These are phyloP conservation scores for Neurospora sp. DNA, from an alignment of 495 filamentous ascomycete genomes.

Conservation along the genomic window DNA sequence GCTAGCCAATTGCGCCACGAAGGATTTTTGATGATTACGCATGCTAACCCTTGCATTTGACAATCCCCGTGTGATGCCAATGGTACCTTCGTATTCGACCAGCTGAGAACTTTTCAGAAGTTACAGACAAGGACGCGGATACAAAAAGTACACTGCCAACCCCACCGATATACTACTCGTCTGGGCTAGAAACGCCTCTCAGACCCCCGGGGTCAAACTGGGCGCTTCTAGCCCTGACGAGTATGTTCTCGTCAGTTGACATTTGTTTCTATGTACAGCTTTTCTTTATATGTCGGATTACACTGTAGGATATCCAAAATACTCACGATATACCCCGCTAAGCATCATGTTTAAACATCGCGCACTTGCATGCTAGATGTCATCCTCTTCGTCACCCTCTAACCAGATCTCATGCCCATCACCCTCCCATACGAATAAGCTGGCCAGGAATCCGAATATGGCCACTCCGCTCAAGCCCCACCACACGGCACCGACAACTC, in stretches of 20 bases:
- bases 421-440: conserved; percentile 62
- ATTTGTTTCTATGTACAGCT: background rate
- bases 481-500: conserved; percentile 67
- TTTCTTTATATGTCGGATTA: background rate
- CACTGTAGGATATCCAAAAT: background rate
- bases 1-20: background rate
- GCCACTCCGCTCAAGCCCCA: conserved; percentile 61
- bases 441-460: conserved; percentile 47
- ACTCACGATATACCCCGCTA: background rate
- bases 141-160: background rate
- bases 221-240: too few species aligned
- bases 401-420: conserved; percentile 60
- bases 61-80: background rate
- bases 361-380: background rate
- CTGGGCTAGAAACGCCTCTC: too few species aligned
- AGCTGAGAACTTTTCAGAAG: background rate
- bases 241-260: background rate
- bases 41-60: background rate
- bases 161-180: background rate
- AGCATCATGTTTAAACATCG: background rate
- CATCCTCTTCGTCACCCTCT: conserved; percentile 54
- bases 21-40: background rate
- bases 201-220: too few species aligned
- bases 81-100: background rate
- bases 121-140: background rate